phyloP scores from a whole-genome alignment of 2,329 filamentous ascomycete species.

The Cladosporium phlei region DNA sequence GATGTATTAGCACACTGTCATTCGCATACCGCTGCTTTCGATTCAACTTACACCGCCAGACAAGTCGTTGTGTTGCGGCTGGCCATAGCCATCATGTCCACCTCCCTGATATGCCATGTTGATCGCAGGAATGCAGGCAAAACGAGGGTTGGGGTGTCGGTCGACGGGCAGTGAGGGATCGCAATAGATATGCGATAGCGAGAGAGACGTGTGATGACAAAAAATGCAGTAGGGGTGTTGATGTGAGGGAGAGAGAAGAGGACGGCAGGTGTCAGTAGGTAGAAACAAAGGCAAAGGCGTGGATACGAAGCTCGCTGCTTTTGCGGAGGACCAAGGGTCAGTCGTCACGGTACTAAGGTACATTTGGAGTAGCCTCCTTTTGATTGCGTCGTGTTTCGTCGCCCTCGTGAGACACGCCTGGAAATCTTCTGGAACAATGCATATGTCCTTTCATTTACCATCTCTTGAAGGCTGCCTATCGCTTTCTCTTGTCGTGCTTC shows the following conservation, averaged over 20 bases:
- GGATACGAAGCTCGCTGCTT: constrained; percentile 9
- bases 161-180: not conserved
- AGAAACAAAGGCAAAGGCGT: constrained; percentile 6
- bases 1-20: not conserved
- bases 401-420: too few species aligned
- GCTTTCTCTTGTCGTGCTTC: too few species aligned
- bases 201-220: not conserved
- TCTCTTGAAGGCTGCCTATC: too few species aligned
- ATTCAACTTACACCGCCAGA: constrained; percentile 2
- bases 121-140: constrained; percentile 12
- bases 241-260: not conserved
- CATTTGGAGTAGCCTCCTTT: too few species aligned
- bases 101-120: constrained; percentile 14
- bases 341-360: too few species aligned
- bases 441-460: too few species aligned
- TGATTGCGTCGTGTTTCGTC: too few species aligned
- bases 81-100: constrained; percentile 9
- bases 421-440: too few species aligned
- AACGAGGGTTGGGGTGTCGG: constrained; percentile 5
- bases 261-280: not conserved
- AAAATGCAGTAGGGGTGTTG: not conserved
- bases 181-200: not conserved
- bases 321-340: constrained; percentile 2
- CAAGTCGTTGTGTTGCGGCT: constrained; percentile 4
- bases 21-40: not conserved